These are phyloP conservation scores for Pseudonitzschia pungens DNA, from an alignment of 108 stramenopile species.

Conservation along the genomic window DNA sequence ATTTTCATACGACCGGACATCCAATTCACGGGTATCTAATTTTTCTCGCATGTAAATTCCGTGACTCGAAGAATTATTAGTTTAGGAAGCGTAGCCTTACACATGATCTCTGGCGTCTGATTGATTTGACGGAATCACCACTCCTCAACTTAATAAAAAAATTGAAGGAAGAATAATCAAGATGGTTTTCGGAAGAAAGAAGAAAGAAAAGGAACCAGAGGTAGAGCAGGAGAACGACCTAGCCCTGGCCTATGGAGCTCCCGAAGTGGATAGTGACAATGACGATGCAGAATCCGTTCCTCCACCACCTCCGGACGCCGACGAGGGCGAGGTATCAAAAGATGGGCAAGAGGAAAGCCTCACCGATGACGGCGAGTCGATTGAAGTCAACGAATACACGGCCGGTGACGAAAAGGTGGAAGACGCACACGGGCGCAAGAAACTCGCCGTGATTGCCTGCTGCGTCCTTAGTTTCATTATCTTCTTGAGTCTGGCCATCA, in stretches of 20 bases:
- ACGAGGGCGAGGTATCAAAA: neutral
- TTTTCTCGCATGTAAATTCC: no score
- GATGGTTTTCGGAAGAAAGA: conserved; percentile 9
- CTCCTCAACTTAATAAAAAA: no score
- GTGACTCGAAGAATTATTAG: no score
- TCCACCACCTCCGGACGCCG: conserved; percentile 1
- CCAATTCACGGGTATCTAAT: no score
- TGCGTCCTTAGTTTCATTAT: neutral
- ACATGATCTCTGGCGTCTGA: no score
- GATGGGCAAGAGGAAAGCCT: neutral
- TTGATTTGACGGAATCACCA: no score
- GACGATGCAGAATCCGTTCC: neutral
- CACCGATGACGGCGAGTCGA: neutral
- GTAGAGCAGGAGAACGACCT: neutral
- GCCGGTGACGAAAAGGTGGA: neutral
- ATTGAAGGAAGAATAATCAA: neutral
- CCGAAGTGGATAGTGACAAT: neutral
- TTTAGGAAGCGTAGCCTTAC: no score
- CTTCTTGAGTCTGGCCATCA: conserved; percentile 3
- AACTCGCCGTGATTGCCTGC: neutral
- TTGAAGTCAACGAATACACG: neutral
- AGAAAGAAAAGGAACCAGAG: neutral
- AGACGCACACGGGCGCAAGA: neutral
- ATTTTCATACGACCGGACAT: neutral
- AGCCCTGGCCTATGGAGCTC: neutral